A percentile compares a stretch with the other conserved stretches of the same genome.
phyloP scores from a whole-genome alignment of 2,329 filamentous ascomycete species.

The Aspergillus sp. region DNA sequence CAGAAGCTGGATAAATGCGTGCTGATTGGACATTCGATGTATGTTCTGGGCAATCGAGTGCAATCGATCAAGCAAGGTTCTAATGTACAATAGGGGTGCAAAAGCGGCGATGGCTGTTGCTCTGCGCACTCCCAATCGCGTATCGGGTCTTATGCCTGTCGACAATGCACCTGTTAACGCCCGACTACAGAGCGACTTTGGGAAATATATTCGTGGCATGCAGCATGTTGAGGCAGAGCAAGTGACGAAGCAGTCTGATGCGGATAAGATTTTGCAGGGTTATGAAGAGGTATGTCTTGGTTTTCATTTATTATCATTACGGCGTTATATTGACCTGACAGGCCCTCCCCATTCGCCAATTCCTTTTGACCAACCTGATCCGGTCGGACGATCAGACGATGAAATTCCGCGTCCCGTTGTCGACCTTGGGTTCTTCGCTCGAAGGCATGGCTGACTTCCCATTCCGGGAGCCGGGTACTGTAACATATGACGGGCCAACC shows the following conservation, averaged over 20 bases:
- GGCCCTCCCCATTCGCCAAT: slow-evolving; percentile 74
- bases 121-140: slow-evolving; percentile 59
- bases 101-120: slow-evolving; percentile 88
- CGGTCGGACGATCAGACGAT: slow-evolving; percentile 50
- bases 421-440: slow-evolving; percentile 60
- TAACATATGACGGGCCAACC: slow-evolving; percentile 67
- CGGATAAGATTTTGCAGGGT: slow-evolving; percentile 67
- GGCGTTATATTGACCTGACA: slow-evolving; percentile 18
- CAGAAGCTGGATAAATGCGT: slow-evolving; percentile 65
- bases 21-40: slow-evolving; percentile 93
- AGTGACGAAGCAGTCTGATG: slow-evolving; percentile 65
- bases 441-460: slow-evolving; percentile 83
- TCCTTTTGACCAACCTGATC: slow-evolving; percentile 79
- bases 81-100: slow-evolving; percentile 57
- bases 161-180: slow-evolving; percentile 90
- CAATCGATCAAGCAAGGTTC: too few species aligned
- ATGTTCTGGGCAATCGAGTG: too few species aligned
- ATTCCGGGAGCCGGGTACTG: slow-evolving; percentile 63
- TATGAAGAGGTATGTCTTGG: slow-evolving; percentile 57
- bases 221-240: slow-evolving; percentile 64
- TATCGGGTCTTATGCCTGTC: slow-evolving; percentile 70
- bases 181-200: slow-evolving; percentile 66
- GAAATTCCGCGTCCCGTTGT: slow-evolving; percentile 73
- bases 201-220: slow-evolving; percentile 78
- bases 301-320: not conserved